These are phyloP conservation scores for Calonectria pseudoturangicola DNA, from an alignment of 2,329 filamentous ascomycete species.

Conservation along the genomic window DNA sequence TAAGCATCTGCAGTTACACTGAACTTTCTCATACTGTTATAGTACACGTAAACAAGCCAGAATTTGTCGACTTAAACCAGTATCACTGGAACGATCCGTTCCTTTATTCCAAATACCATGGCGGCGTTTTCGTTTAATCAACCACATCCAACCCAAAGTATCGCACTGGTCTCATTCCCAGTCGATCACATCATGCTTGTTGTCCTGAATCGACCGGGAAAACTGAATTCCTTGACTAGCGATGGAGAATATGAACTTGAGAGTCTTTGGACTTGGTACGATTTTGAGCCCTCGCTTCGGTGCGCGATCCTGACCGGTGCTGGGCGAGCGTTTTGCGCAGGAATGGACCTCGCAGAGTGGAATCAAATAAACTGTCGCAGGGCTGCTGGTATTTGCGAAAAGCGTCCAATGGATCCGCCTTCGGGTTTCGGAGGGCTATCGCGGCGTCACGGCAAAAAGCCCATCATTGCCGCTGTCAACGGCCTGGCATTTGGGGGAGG, in stretches of 20 bases:
- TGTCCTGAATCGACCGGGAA: neutral
- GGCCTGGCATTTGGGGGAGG: slow-evolving; percentile 12
- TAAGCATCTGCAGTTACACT: too few relatives aligned
- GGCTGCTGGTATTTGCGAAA: neutral
- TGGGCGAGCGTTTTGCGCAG: slow-evolving; percentile 2
- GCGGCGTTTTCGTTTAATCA: neutral
- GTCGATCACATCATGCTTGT: neutral
- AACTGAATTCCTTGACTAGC: neutral
- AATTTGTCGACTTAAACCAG: too few relatives aligned
- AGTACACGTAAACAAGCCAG: too few relatives aligned
- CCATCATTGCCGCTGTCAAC: slow-evolving; percentile 12
- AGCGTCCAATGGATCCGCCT: neutral
- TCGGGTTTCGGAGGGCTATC: slow-evolving; percentile 1
- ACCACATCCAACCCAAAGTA: neutral
- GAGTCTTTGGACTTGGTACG: slow-evolving; percentile 11
- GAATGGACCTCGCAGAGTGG: neutral
- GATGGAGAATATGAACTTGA: slow-evolving; percentile 8
- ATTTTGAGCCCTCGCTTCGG: neutral
- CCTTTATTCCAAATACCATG: neutral
- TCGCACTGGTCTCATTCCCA: slow-evolving; percentile 5
- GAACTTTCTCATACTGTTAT: too few relatives aligned
- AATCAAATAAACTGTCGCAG: slow-evolving; percentile 1
- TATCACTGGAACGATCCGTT: too few relatives aligned
- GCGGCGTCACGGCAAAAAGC: neutral
- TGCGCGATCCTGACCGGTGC: slow-evolving; percentile 10